Conservation (phyloP, 805 yeast species). For the Schwanniomyces occidentalis region DNA sequence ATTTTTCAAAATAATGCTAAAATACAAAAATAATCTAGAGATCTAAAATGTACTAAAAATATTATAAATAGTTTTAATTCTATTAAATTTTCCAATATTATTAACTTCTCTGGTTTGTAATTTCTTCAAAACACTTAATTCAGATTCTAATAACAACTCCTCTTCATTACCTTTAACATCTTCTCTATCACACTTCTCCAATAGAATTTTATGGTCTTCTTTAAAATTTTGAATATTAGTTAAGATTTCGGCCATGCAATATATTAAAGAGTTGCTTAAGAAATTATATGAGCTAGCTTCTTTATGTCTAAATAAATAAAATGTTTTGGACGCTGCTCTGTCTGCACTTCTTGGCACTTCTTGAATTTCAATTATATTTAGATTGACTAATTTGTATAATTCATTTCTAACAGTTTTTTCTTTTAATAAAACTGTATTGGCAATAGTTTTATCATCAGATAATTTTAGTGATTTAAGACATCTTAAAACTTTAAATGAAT, state of each 20-base stretch:
- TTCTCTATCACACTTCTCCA: constrained; percentile 82
- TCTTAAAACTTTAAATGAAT: constrained; percentile 71
- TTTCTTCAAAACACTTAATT: constrained; percentile 66
- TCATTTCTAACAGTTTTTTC: constrained; percentile 76
- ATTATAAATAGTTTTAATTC: constrained; percentile 60
- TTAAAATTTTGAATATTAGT: constrained; percentile 53
- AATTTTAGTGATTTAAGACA: constrained; percentile 70
- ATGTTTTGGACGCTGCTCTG: constrained; percentile 86
- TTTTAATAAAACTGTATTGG: constrained; percentile 72
- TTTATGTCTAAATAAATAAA: constrained; percentile 75
- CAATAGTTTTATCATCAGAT: constrained; percentile 82
- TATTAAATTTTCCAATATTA: constrained; percentile 52
- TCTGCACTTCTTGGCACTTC: constrained; percentile 93
- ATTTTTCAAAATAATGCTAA: no score
- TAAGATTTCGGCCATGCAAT: constrained; percentile 54
- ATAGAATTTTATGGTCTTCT: constrained; percentile 59
- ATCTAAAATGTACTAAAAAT: no score
- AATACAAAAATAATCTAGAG: no score
- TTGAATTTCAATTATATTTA: constrained; percentile 81
- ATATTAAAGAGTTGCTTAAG: constrained; percentile 45
- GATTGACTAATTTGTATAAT: constrained; percentile 61
- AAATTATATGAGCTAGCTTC: constrained; percentile 31
- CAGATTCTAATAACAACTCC: constrained; percentile 71
- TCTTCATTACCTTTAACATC: constrained; percentile 85
- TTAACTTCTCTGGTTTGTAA: constrained; percentile 59